These are phyloP conservation scores for Sporisorium reilianum DNA, from an alignment of 1,284 basidiomycete genomes.

Conservation along the genomic window DNA sequence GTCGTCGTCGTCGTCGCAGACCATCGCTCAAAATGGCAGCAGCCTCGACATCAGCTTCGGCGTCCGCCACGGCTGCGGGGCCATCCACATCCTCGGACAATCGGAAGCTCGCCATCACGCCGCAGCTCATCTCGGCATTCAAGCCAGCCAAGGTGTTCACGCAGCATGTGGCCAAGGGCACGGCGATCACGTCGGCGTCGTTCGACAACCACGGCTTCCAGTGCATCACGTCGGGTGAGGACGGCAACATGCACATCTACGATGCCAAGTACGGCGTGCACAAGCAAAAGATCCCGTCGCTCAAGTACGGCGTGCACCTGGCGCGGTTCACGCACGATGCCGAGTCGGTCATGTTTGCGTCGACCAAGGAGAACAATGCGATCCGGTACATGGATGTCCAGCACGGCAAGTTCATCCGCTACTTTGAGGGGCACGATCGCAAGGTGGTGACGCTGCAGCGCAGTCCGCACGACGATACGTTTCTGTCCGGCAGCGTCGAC, in stretches of 20 bases:
- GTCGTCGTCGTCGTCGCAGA: too few relatives aligned
- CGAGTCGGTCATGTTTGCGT: slow-evolving; percentile 86
- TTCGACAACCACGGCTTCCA: slow-evolving; percentile 92
- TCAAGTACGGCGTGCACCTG: slow-evolving; percentile 95
- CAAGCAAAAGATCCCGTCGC: slow-evolving; percentile 83
- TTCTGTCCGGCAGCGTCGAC: slow-evolving; percentile 93
- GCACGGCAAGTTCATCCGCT: slow-evolving; percentile 94
- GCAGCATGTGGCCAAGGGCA: slow-evolving; percentile 70
- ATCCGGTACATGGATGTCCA: slow-evolving; percentile 94
- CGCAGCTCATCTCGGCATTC: slow-evolving; percentile 69
- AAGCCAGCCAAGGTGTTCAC: slow-evolving; percentile 88
- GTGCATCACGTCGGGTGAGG: slow-evolving; percentile 88
- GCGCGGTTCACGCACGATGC: slow-evolving; percentile 93
- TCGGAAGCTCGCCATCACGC: slow-evolving; percentile 43
- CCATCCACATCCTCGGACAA: slow-evolving; percentile 2
- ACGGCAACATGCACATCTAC: slow-evolving; percentile 91
- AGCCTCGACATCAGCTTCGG: neutral
- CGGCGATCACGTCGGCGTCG: slow-evolving; percentile 79
- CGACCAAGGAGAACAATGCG: slow-evolving; percentile 92
- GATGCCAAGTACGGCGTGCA: slow-evolving; percentile 87
- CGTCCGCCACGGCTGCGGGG: neutral
- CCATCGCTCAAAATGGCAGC: too few relatives aligned
- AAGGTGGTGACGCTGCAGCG: slow-evolving; percentile 89
- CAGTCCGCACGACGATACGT: slow-evolving; percentile 91
- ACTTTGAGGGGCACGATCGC: slow-evolving; percentile 91